Base-by-base conservation (phyloP, 257 asterid species). In the Solanum chmielewskii region DNA sequence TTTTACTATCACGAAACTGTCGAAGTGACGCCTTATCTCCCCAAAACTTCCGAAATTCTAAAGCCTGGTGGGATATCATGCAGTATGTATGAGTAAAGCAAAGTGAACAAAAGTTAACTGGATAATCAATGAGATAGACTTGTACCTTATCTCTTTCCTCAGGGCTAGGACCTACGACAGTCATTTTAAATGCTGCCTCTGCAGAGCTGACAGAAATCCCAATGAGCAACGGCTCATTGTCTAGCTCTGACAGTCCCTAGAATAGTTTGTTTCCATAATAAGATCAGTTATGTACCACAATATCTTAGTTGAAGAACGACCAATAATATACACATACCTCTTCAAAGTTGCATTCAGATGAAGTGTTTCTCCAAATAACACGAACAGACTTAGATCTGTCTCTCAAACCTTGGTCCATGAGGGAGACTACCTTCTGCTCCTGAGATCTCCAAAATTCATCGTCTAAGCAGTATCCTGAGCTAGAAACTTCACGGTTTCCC, bases 401-500 rank as follows among this genome's bases (percentile, higher is more conserved):
- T 87, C 75, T 90, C 93, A 97, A 87, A 83, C 98, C 98, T 92
- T 93, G 94, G 87, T 93, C 94, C 87, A 96, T 74, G 88, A 96
- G 73, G 25, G 91, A 87, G 64, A 90, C 89, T 29, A 96, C 96
- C 93, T 92, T 96, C 90, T 90, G 96, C 93, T 97, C 99, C 70
- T 94, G 96, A 45, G 93, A 89, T 94, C 99, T 93, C 99, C 99
- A 97, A 88, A 96, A 94, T 91, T 97, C 99, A 88, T 96, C 94
- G 83, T 97, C 97, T 93, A 91, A 91, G 92, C 99, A 97, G 91
- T 90, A 94, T 90, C 98, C 99, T 86, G 89, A 90, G 88, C 80
- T 89, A 89, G 86, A 90, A 92, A 89, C 88, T 66, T 91, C 94
- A 87, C 85, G 62, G 73, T 60, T 91, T 85, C 93, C 97, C 93